Evolutionary conservation across 2,329 filamentous ascomycete genomes (phyloP).

Genomic region (Harringtonia aguacate): DNA sequence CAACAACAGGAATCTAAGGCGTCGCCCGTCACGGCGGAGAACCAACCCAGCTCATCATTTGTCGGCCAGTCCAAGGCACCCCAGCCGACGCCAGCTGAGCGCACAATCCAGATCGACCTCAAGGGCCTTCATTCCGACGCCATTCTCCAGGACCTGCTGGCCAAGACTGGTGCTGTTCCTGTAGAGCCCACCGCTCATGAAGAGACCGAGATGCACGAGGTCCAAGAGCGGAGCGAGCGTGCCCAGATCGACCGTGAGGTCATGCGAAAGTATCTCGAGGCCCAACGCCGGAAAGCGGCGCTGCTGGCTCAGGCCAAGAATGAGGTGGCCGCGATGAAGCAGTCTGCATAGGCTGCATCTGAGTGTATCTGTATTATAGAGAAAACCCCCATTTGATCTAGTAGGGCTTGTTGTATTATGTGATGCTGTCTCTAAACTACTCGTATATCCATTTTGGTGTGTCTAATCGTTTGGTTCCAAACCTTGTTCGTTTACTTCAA

Average conservation of each 20-base stretch:
- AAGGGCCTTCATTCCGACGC: constrained; percentile 47
- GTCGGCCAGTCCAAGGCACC: constrained; percentile 37
- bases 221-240: constrained; percentile 42
- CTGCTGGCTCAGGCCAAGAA: constrained; percentile 44
- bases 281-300: constrained; percentile 51
- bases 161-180: constrained; percentile 47
- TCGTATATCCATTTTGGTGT: not conserved
- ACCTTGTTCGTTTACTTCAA: constrained; percentile 67
- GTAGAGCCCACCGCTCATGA: constrained; percentile 52
- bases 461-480: not conserved
- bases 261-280: constrained; percentile 39
- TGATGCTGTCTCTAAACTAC: too few species aligned
- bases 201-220: constrained; percentile 46
- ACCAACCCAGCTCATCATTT: constrained; percentile 36
- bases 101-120: constrained; percentile 49
- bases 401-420: not conserved
- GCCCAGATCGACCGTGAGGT: constrained; percentile 43
- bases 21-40: constrained; percentile 15
- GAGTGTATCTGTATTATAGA: not conserved
- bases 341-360: constrained; percentile 7
- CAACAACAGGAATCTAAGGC: constrained; percentile 12
- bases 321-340: constrained; percentile 33
- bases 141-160: constrained; percentile 53
- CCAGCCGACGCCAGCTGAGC: constrained; percentile 35
- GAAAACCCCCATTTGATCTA: not conserved